These are phyloP conservation scores for Oehlia diaphana DNA, from an alignment of 192 early-diverging fungal species.

Conservation along the genomic window DNA sequence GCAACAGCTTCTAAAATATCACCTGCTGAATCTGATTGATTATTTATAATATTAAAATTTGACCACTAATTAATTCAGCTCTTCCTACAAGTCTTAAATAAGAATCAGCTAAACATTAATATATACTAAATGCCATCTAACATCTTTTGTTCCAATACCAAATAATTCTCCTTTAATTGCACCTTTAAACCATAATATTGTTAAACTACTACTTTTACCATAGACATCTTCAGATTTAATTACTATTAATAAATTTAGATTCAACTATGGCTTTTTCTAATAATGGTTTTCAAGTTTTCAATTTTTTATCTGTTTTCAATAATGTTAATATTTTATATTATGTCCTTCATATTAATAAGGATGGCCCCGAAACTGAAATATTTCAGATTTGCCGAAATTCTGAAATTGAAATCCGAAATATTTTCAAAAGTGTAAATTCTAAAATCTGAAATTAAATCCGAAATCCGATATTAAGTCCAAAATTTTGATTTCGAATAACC, in stretches of 20 bases:
- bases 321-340: neutral
- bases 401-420: too few relatives aligned
- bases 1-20: slow-evolving; percentile 33
- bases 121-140: slow-evolving; percentile 27
- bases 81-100: slow-evolving; percentile 33
- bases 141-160: slow-evolving; percentile 24
- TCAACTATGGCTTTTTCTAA: slow-evolving; percentile 31
- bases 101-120: slow-evolving; percentile 37
- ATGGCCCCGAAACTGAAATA: too few relatives aligned
- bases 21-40: slow-evolving; percentile 30
- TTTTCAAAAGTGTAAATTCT: too few relatives aligned
- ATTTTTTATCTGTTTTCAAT: neutral
- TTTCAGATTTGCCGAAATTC: too few relatives aligned
- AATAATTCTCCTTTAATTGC: slow-evolving; percentile 13
- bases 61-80: slow-evolving; percentile 27
- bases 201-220: slow-evolving; percentile 27
- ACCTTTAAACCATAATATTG: slow-evolving; percentile 18
- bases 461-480: too few relatives aligned
- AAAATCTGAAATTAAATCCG: too few relatives aligned
- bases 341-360: neutral
- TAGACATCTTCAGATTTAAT: slow-evolving; percentile 24
- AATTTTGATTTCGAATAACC: too few relatives aligned
- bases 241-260: slow-evolving; percentile 19
- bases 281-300: slow-evolving; percentile 35
- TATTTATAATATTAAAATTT: slow-evolving; percentile 36